Base-by-base conservation (phyloP, 495 filamentous ascomycete species). In the Geopyxis carbonaria region DNA sequence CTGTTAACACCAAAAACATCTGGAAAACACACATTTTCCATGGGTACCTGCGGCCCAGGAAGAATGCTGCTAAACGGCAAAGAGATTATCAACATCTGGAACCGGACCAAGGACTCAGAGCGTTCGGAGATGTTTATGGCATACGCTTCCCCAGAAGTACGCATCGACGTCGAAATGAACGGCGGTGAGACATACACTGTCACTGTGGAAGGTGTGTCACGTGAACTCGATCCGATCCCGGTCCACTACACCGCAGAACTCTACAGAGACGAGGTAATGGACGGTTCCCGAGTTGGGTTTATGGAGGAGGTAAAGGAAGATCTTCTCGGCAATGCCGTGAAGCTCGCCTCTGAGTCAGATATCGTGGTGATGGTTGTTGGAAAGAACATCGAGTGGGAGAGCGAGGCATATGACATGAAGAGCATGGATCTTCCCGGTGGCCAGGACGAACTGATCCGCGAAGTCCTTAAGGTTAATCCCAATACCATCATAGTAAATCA, bases 321-420 rank as follows among this genome's bases (percentile, higher is more conserved):
- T 31, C 36, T 56, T 28, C 68, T 83, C 27, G 53, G 62, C 10
- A 61, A 73, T 25, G 80, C 80, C 0, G 71, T 73, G 20, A 57
- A 64, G 5, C 57, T 76, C 9, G 80, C 80, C 4, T 62, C 61
- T 38, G 61, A 66, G 20, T 69, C 69, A 1, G 78, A 81, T 21
- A 69, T 78, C 39, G 78, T 78, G 11, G 68, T 83, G 38, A 53
- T 81, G 15, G 75, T 76, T 45, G 72, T 72, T 8, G 78, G 78
- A 7, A 64, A 81, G 31, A 80, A 76, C 40, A 64, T 58, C 28
- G 76, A 80, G 44, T 81, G 73, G 73, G 78, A 83, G 51, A 71
- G 69, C n/a, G 78, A 81, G 53, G 76, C 76, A 24, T 66, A 73
- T 36, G 77, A 83, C 55, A 69, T 75, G 27, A 59, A 67, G 14